Percentiles rank a stretch among this genome's conserved stretches.
These are phyloP conservation scores for Pseudogymnoascus sp. DNA, from an alignment of 2,329 filamentous ascomycete species.

Conservation along the genomic window DNA sequence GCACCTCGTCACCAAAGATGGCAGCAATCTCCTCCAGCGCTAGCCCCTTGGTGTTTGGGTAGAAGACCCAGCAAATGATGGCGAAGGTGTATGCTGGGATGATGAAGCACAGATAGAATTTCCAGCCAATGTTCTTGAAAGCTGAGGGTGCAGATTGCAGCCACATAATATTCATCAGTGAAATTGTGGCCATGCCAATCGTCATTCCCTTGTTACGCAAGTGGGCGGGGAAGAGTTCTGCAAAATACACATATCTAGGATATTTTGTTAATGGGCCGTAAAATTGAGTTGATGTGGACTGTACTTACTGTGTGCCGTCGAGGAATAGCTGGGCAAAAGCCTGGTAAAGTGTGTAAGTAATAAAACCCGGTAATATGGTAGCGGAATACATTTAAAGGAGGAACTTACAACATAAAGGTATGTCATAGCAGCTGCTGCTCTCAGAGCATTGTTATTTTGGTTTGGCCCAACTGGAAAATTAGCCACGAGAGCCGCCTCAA, in stretches of 20 bases:
- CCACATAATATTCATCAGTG: neutral
- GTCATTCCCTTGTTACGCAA: conserved; percentile 11
- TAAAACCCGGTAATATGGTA: too few relatives aligned
- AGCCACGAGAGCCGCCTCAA: conserved; percentile 11
- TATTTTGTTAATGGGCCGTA: too few relatives aligned
- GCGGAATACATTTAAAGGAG: too few relatives aligned
- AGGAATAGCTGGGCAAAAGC: too few relatives aligned
- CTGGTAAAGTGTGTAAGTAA: too few relatives aligned
- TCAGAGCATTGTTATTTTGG: too few relatives aligned
- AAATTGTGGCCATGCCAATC: neutral
- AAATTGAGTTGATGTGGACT: too few relatives aligned
- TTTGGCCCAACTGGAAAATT: neutral
- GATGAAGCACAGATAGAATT: neutral
- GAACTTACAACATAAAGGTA: too few relatives aligned
- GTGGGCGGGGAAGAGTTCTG: conserved; percentile 13
- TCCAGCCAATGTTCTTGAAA: neutral
- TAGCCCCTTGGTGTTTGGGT: conserved; percentile 8
- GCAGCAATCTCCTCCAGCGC: conserved; percentile 13
- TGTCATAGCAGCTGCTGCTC: too few relatives aligned
- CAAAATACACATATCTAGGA: neutral
- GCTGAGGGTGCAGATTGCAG: neutral
- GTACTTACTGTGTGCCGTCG: too few relatives aligned
- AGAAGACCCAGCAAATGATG: neutral
- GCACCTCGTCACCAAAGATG: conserved; percentile 1
- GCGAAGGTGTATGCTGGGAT: neutral